These are phyloP conservation scores for Chamaecyparis obtusa DNA, from an alignment of 75 land plant species.

Conservation along the genomic window DNA sequence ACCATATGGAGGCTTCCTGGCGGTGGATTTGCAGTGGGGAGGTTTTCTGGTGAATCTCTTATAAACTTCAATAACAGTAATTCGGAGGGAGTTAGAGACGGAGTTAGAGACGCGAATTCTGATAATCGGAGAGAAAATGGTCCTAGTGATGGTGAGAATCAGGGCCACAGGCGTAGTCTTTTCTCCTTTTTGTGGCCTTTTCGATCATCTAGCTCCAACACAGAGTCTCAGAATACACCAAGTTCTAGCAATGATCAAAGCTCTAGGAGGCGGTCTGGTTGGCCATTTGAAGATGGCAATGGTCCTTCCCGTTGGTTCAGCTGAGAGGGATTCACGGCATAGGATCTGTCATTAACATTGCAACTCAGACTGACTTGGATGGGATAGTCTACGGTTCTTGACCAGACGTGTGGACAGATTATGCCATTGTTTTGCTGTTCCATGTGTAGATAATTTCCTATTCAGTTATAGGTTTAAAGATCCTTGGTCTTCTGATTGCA, in stretches of 20 bases:
- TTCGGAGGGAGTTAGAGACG: constrained; percentile 14
- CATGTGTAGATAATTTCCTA: too few species aligned
- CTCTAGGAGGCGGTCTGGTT: constrained; percentile 25
- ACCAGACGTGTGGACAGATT: neutral
- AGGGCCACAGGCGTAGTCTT: constrained; percentile 27
- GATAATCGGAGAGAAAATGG: constrained; percentile 5
- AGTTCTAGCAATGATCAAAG: constrained; percentile 18
- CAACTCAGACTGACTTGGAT: neutral
- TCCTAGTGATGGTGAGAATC: constrained; percentile 16
- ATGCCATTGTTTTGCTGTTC: neutral
- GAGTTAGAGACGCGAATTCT: constrained; percentile 16
- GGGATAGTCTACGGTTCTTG: neutral
- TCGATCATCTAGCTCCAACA: constrained; percentile 46
- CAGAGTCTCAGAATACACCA: constrained; percentile 26
- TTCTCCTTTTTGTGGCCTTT: constrained; percentile 61
- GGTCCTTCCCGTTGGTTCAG: constrained; percentile 8
- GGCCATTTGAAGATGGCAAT: constrained; percentile 32
- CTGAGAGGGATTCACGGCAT: neutral
- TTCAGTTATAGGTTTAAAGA: neutral
- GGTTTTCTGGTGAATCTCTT: constrained; percentile 42
- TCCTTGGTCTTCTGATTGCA: neutral
- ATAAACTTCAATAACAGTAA: neutral
- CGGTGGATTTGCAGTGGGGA: constrained; percentile 69
- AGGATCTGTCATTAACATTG: neutral
- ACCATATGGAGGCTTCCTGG: constrained; percentile 79